Evolutionary conservation across 441 rosid species (phyloP).

Genomic region (Breynia disticha): DNA sequence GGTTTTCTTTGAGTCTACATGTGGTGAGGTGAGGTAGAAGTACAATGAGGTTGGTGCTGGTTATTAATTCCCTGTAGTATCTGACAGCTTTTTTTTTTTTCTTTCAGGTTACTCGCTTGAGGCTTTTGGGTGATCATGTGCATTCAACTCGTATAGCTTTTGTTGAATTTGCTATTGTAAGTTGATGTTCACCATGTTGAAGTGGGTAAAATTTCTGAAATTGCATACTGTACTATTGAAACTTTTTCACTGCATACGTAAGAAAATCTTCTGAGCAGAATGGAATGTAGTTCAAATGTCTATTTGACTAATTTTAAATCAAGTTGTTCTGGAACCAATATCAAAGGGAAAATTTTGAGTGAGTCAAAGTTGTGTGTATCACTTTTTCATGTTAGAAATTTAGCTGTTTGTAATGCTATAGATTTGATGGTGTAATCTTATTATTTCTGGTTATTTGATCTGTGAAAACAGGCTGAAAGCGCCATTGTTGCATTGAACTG

Average conservation of each 20-base stretch:
- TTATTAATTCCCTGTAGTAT: background rate
- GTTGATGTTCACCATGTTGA: slow-evolving; percentile 9
- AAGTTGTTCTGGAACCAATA: too few relatives aligned
- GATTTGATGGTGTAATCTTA: background rate
- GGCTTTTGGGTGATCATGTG: slow-evolving; percentile 38
- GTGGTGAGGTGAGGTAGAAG: slow-evolving; percentile 64
- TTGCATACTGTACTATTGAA: background rate
- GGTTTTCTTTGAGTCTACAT: slow-evolving; percentile 69
- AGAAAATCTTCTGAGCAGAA: too few relatives aligned
- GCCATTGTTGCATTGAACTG: slow-evolving; percentile 86
- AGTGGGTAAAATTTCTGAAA: background rate
- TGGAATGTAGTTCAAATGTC: too few relatives aligned
- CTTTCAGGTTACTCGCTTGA: slow-evolving; percentile 58
- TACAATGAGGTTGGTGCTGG: slow-evolving; percentile 5
- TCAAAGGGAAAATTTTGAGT: too few relatives aligned
- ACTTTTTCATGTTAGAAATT: too few relatives aligned
- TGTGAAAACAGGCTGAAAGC: slow-evolving; percentile 64
- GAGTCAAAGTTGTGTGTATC: too few relatives aligned
- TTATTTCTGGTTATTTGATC: slow-evolving; percentile 7
- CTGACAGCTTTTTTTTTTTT: slow-evolving; percentile 1
- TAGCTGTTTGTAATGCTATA: too few relatives aligned
- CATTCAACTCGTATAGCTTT: slow-evolving; percentile 47
- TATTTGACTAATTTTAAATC: too few relatives aligned
- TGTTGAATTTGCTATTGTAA: slow-evolving; percentile 50
- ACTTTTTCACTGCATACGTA: background rate